phyloP scores from a whole-genome alignment of 306 rosid species.

The Inga oerstediana region DNA sequence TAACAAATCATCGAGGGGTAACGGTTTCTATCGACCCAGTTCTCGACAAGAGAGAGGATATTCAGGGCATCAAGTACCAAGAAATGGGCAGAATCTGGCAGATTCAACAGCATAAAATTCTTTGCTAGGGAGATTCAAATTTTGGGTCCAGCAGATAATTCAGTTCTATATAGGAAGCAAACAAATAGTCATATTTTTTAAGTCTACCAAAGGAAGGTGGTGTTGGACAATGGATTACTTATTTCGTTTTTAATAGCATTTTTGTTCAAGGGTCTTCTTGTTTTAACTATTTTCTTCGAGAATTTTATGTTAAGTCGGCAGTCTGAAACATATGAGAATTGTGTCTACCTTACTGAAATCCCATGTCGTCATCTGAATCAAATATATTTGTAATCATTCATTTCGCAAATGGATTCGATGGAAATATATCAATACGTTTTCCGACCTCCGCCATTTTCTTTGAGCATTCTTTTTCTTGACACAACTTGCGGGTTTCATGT shows the following conservation, averaged over 20 bases:
- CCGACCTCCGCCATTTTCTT: background rate
- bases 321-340: conserved; percentile 42
- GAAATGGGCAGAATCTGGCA: conserved; percentile 58
- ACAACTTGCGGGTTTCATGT: background rate
- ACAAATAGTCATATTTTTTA: conserved; percentile 42
- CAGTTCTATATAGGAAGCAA: conserved; percentile 39
- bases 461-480: background rate
- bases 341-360: conserved; percentile 23
- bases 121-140: conserved; percentile 39
- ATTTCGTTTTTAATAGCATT: conserved; percentile 32
- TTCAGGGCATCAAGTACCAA: conserved; percentile 54
- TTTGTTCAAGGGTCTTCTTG: conserved; percentile 38
- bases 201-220: conserved; percentile 38
- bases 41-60: conserved; percentile 61
- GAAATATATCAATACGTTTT: background rate
- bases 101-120: conserved; percentile 47
- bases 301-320: conserved; percentile 37
- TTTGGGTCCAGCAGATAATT: conserved; percentile 57
- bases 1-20: conserved; percentile 62
- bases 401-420: background rate
- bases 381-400: background rate
- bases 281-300: conserved; percentile 29
- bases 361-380: background rate
- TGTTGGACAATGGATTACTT: conserved; percentile 42
- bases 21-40: conserved; percentile 77